These are phyloP conservation scores for Papilionanthe hybrid DNA, from an alignment of 116 monocot genomes.

Conservation along the genomic window DNA sequence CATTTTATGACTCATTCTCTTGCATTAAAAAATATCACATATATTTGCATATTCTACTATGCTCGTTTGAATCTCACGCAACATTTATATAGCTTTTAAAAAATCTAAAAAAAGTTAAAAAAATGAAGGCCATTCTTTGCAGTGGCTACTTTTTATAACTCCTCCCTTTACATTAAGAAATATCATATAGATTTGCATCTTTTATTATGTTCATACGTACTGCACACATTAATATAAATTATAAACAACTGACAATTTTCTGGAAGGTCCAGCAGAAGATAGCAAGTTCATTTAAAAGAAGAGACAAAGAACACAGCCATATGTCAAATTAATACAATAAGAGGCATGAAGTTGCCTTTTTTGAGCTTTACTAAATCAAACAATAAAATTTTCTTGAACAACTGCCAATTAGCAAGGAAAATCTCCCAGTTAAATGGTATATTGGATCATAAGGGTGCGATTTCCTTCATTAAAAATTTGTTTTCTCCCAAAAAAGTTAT, in stretches of 20 bases:
- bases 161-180: background rate
- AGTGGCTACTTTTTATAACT: background rate
- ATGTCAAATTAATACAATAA: background rate
- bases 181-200: background rate
- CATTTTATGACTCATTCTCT: background rate
- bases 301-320: background rate
- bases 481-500: no score
- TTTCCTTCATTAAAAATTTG: background rate
- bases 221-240: background rate
- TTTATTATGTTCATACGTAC: background rate
- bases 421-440: background rate
- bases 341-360: background rate
- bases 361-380: background rate
- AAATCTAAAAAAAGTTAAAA: background rate
- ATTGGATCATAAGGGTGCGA: background rate
- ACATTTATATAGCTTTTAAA: background rate
- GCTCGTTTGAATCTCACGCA: background rate
- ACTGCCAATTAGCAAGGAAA: background rate
- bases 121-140: background rate
- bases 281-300: background rate
- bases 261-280: background rate
- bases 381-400: background rate
- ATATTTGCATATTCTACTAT: background rate
- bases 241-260: background rate
- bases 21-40: background rate